Percentiles rank a stretch among this genome's conserved stretches.
Conservation (phyloP, 257 asterid species). For the Solanum corneliomulleri region DNA sequence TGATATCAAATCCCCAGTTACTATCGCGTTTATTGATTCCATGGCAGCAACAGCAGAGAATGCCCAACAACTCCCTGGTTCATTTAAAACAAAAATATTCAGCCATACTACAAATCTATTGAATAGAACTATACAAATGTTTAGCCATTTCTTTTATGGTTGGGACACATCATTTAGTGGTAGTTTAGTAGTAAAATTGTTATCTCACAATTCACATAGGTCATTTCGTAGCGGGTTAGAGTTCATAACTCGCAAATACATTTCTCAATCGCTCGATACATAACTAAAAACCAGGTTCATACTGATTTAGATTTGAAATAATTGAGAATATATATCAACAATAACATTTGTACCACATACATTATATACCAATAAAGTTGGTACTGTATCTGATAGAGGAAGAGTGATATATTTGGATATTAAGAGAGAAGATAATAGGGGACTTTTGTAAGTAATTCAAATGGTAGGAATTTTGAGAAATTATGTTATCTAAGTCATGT, state of each 20-base stretch:
- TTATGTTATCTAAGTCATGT: too few relatives aligned
- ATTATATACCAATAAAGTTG: too few relatives aligned
- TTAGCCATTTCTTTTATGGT: not conserved
- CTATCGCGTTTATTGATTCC: conserved; percentile 43
- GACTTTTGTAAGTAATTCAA: too few relatives aligned
- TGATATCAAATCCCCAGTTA: conserved; percentile 29
- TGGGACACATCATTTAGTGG: not conserved
- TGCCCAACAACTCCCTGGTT: conserved; percentile 67
- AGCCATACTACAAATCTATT: not conserved
- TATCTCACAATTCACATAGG: not conserved
- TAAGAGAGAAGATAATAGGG: accelerated
- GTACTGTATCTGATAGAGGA: too few relatives aligned
- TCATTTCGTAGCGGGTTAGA: not conserved
- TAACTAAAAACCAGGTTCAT: too few relatives aligned
- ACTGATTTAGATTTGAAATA: too few relatives aligned
- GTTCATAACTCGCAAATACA: too few relatives aligned
- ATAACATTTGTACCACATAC: too few relatives aligned
- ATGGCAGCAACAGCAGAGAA: conserved; percentile 48
- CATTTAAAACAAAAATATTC: not conserved
- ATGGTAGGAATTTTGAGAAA: too few relatives aligned
- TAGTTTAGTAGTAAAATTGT: not conserved
- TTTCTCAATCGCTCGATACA: too few relatives aligned
- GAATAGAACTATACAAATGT: not conserved
- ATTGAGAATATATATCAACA: too few relatives aligned
- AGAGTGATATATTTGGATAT: too few relatives aligned